These are phyloP conservation scores for Bretziella fagacearum DNA, from an alignment of 2,329 filamentous ascomycete genomes.

Conservation along the genomic window DNA sequence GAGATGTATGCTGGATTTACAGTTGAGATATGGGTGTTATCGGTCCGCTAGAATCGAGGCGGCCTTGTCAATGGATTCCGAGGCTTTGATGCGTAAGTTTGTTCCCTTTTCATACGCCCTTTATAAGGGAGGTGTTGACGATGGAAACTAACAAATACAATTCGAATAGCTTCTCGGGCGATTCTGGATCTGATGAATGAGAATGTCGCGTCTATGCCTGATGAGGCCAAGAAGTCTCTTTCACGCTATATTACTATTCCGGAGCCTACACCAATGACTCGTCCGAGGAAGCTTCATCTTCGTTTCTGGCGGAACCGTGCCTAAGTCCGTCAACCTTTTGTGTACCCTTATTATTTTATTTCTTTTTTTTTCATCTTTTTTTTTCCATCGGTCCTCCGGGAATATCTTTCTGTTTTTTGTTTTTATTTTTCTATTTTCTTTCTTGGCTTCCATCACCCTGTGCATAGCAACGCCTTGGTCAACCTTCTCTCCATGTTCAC, in stretches of 20 bases:
- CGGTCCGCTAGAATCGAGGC: conserved; percentile 32
- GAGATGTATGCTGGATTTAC: conserved; percentile 32
- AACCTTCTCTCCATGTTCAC: background rate
- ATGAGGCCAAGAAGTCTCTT: conserved; percentile 17
- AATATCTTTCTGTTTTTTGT: background rate
- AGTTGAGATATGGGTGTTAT: conserved; percentile 31
- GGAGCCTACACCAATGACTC: conserved; percentile 11
- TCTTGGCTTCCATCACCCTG: background rate
- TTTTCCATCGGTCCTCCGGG: background rate
- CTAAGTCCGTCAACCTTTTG: background rate
- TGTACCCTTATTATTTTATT: conserved; percentile 1
- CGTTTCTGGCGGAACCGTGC: conserved; percentile 17
- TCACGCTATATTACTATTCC: conserved; percentile 15
- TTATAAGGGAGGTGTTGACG: background rate
- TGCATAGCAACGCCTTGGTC: background rate
- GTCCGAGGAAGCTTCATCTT: conserved; percentile 15
- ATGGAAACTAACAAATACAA: background rate
- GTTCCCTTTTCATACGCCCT: background rate
- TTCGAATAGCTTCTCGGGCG: conserved; percentile 16
- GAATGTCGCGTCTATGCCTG: conserved; percentile 17
- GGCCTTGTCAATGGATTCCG: conserved; percentile 25
- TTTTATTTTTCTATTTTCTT: background rate
- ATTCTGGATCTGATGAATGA: conserved; percentile 18
- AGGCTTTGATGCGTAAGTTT: conserved; percentile 29
- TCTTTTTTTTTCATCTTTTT: background rate